These are phyloP conservation scores for Cryptococcus amylolentus DNA, from an alignment of 1,284 basidiomycete genomes.

Conservation along the genomic window DNA sequence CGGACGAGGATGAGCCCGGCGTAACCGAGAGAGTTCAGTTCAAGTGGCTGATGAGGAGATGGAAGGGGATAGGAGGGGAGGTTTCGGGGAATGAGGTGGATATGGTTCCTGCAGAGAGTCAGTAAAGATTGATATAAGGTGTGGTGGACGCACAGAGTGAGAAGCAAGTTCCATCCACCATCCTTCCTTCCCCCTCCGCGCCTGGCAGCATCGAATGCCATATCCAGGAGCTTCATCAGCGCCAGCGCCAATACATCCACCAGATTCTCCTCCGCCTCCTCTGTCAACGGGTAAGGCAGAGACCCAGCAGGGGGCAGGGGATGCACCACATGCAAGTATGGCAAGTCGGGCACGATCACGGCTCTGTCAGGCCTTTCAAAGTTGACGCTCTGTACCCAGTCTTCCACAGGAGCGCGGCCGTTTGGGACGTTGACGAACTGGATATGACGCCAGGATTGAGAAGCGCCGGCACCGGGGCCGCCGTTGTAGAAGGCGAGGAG, in stretches of 20 bases:
- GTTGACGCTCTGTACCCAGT: conserved; percentile 58
- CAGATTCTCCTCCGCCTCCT: conserved; percentile 49
- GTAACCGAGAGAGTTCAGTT: conserved; percentile 79
- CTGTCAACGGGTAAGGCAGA: conserved; percentile 53
- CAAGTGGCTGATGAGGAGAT: conserved; percentile 48
- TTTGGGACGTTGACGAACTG: conserved; percentile 66
- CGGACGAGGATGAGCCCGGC: conserved; percentile 80
- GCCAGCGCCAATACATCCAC: conserved; percentile 60
- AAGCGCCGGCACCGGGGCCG: conserved; percentile 75
- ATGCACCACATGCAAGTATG: conserved; percentile 74
- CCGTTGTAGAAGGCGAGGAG: conserved; percentile 85
- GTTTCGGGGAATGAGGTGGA: conserved; percentile 74
- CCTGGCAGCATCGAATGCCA: conserved; percentile 64
- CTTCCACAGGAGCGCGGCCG: conserved; percentile 69
- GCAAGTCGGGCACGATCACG: conserved; percentile 62
- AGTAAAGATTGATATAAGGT: neutral
- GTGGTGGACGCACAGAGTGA: conserved; percentile 57
- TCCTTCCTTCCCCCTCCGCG: conserved; percentile 30
- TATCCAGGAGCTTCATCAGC: conserved; percentile 71
- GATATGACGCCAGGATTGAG: conserved; percentile 80
- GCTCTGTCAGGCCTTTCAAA: conserved; percentile 70
- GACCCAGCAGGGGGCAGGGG: conserved; percentile 50
- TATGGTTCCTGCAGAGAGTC: conserved; percentile 56
- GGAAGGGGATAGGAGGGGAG: conserved; percentile 35
- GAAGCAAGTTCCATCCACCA: conserved; percentile 68